Evolutionary conservation across 1,139 yeast species (phyloP).

Genomic region (Sugiyamaella neomexicana): DNA sequence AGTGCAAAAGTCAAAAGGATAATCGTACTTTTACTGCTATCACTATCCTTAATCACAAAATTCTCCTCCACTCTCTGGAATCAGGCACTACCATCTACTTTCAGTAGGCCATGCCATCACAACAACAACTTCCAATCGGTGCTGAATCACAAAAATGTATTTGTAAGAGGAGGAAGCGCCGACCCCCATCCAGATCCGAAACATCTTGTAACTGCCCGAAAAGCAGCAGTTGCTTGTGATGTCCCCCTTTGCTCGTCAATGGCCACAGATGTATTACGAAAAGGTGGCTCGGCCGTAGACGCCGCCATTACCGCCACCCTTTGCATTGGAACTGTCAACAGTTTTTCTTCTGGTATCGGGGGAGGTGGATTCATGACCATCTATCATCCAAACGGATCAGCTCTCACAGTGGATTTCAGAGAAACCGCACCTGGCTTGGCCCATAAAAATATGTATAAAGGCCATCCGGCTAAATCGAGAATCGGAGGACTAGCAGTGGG

Average conservation of each 20-base stretch:
- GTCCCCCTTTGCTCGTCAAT: slow-evolving; percentile 67
- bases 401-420: slow-evolving; percentile 76
- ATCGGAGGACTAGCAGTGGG: slow-evolving; percentile 85
- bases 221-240: slow-evolving; percentile 70
- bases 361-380: slow-evolving; percentile 84
- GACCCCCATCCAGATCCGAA: slow-evolving; percentile 40
- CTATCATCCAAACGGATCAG: slow-evolving; percentile 46
- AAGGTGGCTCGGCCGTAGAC: slow-evolving; percentile 83
- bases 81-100: neutral
- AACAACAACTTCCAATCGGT: neutral
- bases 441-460: slow-evolving; percentile 63
- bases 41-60: neutral
- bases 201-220: slow-evolving; percentile 36
- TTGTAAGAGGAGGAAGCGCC: slow-evolving; percentile 19
- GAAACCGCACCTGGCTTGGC: slow-evolving; percentile 79
- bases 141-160: neutral
- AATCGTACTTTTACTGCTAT: neutral
- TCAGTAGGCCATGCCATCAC: neutral
- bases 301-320: slow-evolving; percentile 88
- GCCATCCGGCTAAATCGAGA: slow-evolving; percentile 51
- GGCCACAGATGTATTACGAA: slow-evolving; percentile 59
- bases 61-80: neutral
- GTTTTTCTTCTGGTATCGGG: slow-evolving; percentile 88
- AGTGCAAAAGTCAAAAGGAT: neutral
- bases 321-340: slow-evolving; percentile 81